Evolutionary conservation across 805 yeast genomes (phyloP), one percentile per base, ranked within the genome.

Genomic region (Ogataea ganodermae): DNA sequence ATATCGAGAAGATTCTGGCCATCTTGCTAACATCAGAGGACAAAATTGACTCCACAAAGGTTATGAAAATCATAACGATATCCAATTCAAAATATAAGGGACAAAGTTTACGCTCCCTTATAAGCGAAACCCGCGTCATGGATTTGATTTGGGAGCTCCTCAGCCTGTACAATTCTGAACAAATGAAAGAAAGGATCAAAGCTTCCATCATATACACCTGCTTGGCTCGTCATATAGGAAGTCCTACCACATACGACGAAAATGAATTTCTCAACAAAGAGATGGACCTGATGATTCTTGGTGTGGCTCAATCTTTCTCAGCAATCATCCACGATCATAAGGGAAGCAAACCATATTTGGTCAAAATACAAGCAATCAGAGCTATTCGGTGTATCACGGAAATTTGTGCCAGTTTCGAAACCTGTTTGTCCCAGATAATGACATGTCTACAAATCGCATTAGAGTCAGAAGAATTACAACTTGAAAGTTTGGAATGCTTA

Each of bases 391-490:
- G 84, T 48, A 66, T 92, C 20, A 79, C 87, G 6, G 72, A 75
- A 35, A 66, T 81, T 2, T 69, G 81, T 1, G 48, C 57, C 1
- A 76, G 76, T 5, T 69, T 64, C 45, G 67, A 74, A 21, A 72
- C 82, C 13, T 78, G 86, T 24, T 76, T 80, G 4, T 95, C 96
- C 0, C 98, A 91, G 61, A 79, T 92, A 4, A 84, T 89, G 49
- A 86, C 96, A 1, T 86, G 96, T 57, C 68, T 92, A 10, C 96
- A 89, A 60, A 82, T 90, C 1, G 84, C 92, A 0, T 66, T 91
- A 18, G 90, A 84, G 32, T 77, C 76, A 16, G 68, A 75, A 0
- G 81, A 80, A 20, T 73, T 90, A 12, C 84, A 84, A 49, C 69
- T 69, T 13, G 76, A 77, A 32, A 80, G 92, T 0, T 68, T 94